Evolutionary conservation across 2,329 filamentous ascomycete genomes (phyloP), one percentile per base, ranked within the genome.

Genomic region (Aspergillus intermedius): DNA sequence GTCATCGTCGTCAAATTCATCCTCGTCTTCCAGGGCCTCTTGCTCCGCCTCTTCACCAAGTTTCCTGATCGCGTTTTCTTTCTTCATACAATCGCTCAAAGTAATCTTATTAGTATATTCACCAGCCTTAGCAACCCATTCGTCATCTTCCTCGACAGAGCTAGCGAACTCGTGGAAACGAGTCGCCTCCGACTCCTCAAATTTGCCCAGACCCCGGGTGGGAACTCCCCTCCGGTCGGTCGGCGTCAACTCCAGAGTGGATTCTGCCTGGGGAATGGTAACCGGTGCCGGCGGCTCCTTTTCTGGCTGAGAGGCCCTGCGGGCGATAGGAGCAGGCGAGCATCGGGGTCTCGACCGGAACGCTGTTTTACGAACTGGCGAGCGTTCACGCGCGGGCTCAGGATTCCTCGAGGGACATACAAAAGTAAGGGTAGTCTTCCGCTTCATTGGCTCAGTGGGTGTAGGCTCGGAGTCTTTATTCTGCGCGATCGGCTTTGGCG

Each of bases 131-230:
- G 86, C 82, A 25, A 94, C 88, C 93, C 93, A 98, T 60, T 95
- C 91, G 49, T 96, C 91, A 53, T 93, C 87, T 50, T 88, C 82
- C 37, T 86, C 77, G 49, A 83, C 78, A 44, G 88, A 90, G 64
- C 86, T 90, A 40, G 88, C 91, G 66, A 97, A 97, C 61, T 95
- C 91, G 65, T 96, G 88, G 64, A 96, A 97, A 44, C 70, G 64
- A 32, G 68, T 72, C 2, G 67, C 69, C 54, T 73, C 71, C 3
- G 69, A 72, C 39, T 66, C 64, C 49, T 72, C 64, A 35, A 71
- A 71, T 45, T 67, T 65, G 25, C 67, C 67, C 17, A 71, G 50
- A 12, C 69, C 68, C 45, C 61, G 63, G 6, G 62, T 65, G 4
- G 62, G 65, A 21, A 70, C 55, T 43, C 60, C 62, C 47, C 61